Conservation (phyloP, 139 green algal species). For the Auxenochlorella protothecoides region DNA sequence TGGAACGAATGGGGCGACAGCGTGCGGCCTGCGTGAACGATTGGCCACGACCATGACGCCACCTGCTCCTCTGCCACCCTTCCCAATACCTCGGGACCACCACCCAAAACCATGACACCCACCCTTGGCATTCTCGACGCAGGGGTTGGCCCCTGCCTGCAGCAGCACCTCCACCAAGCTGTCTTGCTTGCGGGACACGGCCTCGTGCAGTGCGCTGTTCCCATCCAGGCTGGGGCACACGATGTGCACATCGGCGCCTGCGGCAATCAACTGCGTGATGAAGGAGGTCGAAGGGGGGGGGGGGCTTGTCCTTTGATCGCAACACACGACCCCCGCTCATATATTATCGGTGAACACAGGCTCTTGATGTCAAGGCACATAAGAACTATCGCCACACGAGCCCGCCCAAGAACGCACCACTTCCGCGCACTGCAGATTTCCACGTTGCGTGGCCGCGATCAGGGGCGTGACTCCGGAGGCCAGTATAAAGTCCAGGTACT, state of each 20-base stretch:
- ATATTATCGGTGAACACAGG: too few species aligned
- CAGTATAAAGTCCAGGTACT: too few species aligned
- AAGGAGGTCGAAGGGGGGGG: background rate
- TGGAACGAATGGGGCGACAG: too few species aligned
- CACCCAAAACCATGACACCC: too few species aligned
- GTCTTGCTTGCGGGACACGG: slow-evolving; percentile 19
- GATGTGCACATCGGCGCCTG: slow-evolving; percentile 9
- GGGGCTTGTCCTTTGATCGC: too few species aligned
- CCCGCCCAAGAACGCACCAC: slow-evolving; percentile 4
- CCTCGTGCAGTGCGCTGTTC: slow-evolving; percentile 31
- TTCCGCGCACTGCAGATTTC: slow-evolving; percentile 3
- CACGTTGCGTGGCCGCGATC: slow-evolving; percentile 6
- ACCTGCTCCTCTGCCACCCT: background rate
- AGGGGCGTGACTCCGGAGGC: slow-evolving; percentile 10
- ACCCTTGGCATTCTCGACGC: slow-evolving; percentile 33
- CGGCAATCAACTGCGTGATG: slow-evolving; percentile 6
- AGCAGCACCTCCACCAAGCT: slow-evolving; percentile 31
- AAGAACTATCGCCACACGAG: too few species aligned
- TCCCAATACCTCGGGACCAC: background rate
- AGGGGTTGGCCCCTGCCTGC: slow-evolving; percentile 22
- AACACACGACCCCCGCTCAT: too few species aligned
- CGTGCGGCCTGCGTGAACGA: background rate
- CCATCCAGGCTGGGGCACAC: slow-evolving; percentile 7
- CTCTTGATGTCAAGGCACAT: too few species aligned
- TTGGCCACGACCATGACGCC: background rate